A percentile compares a stretch with the other conserved stretches of the same genome.
Conservation (phyloP, 1,284 basidiomycete genomes). For the Fomitopsis palustris region DNA sequence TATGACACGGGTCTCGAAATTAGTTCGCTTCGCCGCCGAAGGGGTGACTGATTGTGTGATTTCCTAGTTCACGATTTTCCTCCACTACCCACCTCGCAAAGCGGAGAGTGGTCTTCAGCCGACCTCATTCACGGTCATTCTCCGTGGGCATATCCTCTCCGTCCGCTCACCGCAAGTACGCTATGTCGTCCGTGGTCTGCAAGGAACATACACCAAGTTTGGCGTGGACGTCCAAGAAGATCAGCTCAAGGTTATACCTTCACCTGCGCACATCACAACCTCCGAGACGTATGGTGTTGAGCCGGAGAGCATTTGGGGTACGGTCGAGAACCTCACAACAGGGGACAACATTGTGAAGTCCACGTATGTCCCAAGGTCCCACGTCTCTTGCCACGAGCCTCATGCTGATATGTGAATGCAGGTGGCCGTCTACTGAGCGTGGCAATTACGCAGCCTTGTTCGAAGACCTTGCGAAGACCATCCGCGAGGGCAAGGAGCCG, state of each 20-base stretch:
- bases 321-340: constrained; percentile 49
- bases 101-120: constrained; percentile 34
- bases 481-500: constrained; percentile 49
- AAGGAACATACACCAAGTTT: constrained; percentile 72
- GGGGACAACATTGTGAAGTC: constrained; percentile 46
- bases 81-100: constrained; percentile 48
- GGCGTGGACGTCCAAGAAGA: constrained; percentile 81
- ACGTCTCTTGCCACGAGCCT: constrained; percentile 1
- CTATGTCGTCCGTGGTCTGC: constrained; percentile 66
- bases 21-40: background rate
- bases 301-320: constrained; percentile 57
- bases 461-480: constrained; percentile 60
- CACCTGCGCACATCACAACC: constrained; percentile 44
- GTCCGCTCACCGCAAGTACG: constrained; percentile 64
- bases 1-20: background rate
- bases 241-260: constrained; percentile 52
- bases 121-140: constrained; percentile 63
- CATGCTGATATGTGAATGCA: constrained; percentile 19
- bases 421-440: constrained; percentile 61
- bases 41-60: background rate
- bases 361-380: constrained; percentile 35
- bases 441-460: constrained; percentile 63
- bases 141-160: constrained; percentile 69
- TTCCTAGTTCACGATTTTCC: constrained; percentile 58
- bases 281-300: constrained; percentile 38